These are phyloP conservation scores for Agaricales sp. DNA, from an alignment of 1,284 basidiomycete genomes.

Conservation along the genomic window DNA sequence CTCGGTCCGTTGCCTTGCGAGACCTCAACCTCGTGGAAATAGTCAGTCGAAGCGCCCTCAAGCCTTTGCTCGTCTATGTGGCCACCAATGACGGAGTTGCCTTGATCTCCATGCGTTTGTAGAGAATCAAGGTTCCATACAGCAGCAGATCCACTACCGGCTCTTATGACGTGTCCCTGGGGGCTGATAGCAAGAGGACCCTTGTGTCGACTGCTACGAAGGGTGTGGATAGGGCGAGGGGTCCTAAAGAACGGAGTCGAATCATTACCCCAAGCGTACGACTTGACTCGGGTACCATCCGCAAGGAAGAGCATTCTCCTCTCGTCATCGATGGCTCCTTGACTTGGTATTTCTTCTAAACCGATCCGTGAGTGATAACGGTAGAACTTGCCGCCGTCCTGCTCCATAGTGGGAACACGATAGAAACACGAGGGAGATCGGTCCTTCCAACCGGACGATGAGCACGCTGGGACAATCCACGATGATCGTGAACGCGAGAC, in stretches of 20 bases:
- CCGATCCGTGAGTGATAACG: constrained; percentile 10
- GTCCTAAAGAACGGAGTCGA: constrained; percentile 5
- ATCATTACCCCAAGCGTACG: constrained; percentile 16
- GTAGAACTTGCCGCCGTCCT: not conserved
- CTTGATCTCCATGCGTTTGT: constrained; percentile 19
- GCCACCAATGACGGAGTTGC: no score
- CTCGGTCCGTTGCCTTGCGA: no score
- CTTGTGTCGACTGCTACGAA: constrained; percentile 15
- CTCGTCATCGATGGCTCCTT: constrained; percentile 15
- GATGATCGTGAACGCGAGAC: no score
- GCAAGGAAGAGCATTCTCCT: constrained; percentile 20
- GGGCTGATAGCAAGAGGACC: constrained; percentile 21
- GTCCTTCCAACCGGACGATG: no score
- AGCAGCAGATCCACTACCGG: constrained; percentile 19
- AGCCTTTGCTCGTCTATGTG: no score
- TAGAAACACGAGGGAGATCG: no score
- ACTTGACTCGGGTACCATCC: constrained; percentile 19
- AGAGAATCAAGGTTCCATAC: constrained; percentile 25
- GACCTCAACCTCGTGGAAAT: no score
- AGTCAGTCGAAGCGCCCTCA: no score
- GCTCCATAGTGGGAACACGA: no score
- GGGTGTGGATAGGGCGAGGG: constrained; percentile 22
- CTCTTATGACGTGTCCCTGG: constrained; percentile 19
- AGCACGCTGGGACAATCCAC: no score
- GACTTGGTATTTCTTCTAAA: constrained; percentile 10